Conservation (phyloP, 2,329 filamentous ascomycete species). For the Alternaria novae-zelandiae region DNA sequence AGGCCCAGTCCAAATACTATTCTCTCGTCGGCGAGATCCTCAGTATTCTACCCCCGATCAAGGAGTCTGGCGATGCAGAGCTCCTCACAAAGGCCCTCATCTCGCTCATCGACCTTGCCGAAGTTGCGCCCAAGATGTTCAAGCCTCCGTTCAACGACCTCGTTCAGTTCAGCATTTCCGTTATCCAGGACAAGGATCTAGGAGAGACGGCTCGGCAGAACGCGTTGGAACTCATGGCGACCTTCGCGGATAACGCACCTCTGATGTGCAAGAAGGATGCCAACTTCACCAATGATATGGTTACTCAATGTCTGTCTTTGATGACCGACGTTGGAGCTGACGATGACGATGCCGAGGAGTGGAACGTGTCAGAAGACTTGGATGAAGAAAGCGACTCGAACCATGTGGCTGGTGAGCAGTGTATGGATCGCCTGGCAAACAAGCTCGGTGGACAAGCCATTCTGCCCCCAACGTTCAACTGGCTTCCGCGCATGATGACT, state of each 20-base stretch:
- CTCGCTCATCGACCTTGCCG: constrained; percentile 91
- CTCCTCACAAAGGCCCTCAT: constrained; percentile 89
- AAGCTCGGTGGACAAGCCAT: constrained; percentile 95
- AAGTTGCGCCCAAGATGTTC: constrained; percentile 97
- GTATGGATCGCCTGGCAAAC: constrained; percentile 96
- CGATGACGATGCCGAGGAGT: constrained; percentile 92
- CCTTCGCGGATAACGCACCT: constrained; percentile 93
- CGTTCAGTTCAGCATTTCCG: constrained; percentile 89
- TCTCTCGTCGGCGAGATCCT: constrained; percentile 86
- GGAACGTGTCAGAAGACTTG: constrained; percentile 91
- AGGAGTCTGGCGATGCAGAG: constrained; percentile 88
- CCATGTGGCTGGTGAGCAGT: constrained; percentile 96
- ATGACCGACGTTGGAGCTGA: constrained; percentile 97
- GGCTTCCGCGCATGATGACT: constrained; percentile 97
- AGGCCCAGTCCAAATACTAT: constrained; percentile 87
- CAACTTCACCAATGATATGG: constrained; percentile 95
- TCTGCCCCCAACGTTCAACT: constrained; percentile 90
- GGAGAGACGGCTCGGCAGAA: constrained; percentile 91
- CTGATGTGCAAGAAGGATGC: constrained; percentile 93
- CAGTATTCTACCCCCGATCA: constrained; percentile 92
- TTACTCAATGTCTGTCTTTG: constrained; percentile 94
- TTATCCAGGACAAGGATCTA: constrained; percentile 95
- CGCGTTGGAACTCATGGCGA: constrained; percentile 94
- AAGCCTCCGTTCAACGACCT: constrained; percentile 91
- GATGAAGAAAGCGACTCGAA: constrained; percentile 98